These are phyloP conservation scores for Lactifluus pinguis DNA, from an alignment of 768 basidiomycete species.

Conservation along the genomic window DNA sequence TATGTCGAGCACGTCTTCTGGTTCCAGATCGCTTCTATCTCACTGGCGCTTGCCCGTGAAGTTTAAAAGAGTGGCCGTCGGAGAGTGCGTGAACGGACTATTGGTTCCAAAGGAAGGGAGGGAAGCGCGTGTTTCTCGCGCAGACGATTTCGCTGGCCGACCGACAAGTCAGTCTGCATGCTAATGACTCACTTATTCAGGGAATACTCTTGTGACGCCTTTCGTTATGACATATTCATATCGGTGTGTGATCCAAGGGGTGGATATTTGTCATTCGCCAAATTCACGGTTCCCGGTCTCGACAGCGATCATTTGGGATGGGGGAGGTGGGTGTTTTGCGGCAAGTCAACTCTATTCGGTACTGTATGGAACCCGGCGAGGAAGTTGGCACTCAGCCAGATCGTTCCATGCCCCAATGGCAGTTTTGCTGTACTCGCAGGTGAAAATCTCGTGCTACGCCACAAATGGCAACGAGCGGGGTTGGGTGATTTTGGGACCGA, in stretches of 20 bases:
- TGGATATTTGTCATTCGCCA: slow-evolving; percentile 1
- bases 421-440: background rate
- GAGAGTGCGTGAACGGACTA: background rate
- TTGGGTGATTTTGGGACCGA: too few relatives aligned
- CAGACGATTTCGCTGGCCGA: slow-evolving; percentile 4
- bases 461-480: too few relatives aligned
- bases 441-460: too few relatives aligned
- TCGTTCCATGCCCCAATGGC: slow-evolving; percentile 14
- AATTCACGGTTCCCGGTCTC: slow-evolving; percentile 1
- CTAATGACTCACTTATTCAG: too few relatives aligned
- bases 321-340: slow-evolving; percentile 4
- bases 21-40: too few relatives aligned
- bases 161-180: slow-evolving; percentile 13
- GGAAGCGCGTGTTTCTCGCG: slow-evolving; percentile 15
- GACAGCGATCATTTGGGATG: background rate
- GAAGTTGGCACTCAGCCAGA: slow-evolving; percentile 7
- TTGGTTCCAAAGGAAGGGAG: slow-evolving; percentile 6
- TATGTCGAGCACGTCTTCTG: too few relatives aligned
- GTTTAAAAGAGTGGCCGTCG: background rate
- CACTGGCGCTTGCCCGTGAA: background rate
- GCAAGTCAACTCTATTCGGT: slow-evolving; percentile 19
- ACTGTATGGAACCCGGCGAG: slow-evolving; percentile 9
- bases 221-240: slow-evolving; percentile 10
- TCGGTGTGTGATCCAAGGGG: slow-evolving; percentile 9
- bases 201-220: slow-evolving; percentile 12